Evolutionary conservation across 352 stramenopile genomes (phyloP).

Genomic region (Pythium volutum): DNA sequence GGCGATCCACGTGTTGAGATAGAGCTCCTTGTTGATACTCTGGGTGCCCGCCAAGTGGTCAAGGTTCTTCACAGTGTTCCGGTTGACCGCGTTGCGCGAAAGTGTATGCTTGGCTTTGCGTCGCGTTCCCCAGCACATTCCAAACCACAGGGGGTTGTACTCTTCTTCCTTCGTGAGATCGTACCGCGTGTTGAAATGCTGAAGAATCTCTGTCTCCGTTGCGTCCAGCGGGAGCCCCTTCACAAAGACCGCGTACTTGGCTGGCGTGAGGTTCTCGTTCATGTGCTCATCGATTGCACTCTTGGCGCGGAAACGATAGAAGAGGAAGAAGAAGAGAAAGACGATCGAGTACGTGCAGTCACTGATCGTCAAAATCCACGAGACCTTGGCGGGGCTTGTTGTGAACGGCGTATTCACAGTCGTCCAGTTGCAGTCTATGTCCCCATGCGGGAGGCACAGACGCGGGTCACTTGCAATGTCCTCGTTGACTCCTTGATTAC

Average conservation of each 20-base stretch:
- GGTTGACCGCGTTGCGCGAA: slow-evolving; percentile 40
- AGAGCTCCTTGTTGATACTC: slow-evolving; percentile 52
- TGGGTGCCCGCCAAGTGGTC: slow-evolving; percentile 52
- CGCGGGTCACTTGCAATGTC: slow-evolving; percentile 41
- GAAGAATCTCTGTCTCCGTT: slow-evolving; percentile 56
- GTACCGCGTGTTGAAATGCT: slow-evolving; percentile 78
- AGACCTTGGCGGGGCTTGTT: slow-evolving; percentile 41
- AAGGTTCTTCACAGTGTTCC: slow-evolving; percentile 52
- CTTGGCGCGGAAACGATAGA: slow-evolving; percentile 41
- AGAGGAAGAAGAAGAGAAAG: slow-evolving; percentile 62
- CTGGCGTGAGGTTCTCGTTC: slow-evolving; percentile 77
- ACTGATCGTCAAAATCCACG: slow-evolving; percentile 70
- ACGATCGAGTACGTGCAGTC: slow-evolving; percentile 65
- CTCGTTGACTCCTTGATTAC: slow-evolving; percentile 70
- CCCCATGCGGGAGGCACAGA: slow-evolving; percentile 43
- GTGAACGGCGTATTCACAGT: slow-evolving; percentile 76
- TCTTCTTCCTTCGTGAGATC: slow-evolving; percentile 66
- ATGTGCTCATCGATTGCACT: slow-evolving; percentile 59
- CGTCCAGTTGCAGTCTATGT: slow-evolving; percentile 66
- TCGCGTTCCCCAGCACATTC: slow-evolving; percentile 55
- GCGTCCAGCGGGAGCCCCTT: slow-evolving; percentile 63
- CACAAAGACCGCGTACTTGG: slow-evolving; percentile 81
- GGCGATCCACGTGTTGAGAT: slow-evolving; percentile 79
- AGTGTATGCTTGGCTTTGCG: slow-evolving; percentile 46
- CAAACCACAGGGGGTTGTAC: slow-evolving; percentile 58